Evolutionary conservation across 805 yeast species (phyloP), one percentile per base, ranked within the genome.

Genomic region (Myxozyma kluyveri): DNA sequence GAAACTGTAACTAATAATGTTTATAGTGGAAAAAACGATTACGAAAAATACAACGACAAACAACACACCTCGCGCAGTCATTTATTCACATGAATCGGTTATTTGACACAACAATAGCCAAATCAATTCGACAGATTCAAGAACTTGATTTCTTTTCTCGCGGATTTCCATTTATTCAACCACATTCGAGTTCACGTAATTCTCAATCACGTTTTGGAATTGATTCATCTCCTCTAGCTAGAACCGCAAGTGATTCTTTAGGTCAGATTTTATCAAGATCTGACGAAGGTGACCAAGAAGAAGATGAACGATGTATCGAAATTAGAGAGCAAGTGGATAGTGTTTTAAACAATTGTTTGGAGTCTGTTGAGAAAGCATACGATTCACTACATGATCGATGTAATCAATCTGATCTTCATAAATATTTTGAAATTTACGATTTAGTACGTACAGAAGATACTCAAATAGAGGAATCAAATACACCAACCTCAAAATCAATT

Each of bases 91-190:
- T 40, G 18, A 59, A 56, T 21, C 62, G 50, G 5, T n/a, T 56
- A 2, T 50, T 61, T 27, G 64, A 61, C 32, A 45, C 50, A 38
- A 47, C 27, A 17, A 29, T 61, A 18, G 17, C 60, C 3, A 39
- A 54, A 21, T 45, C 59, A n/a, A 39, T 61, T 5, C 50, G 56
- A 10, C 50, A 56, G 2, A 54, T 61, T 7, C 63, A 61, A 26
- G 64, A 61, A 31, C 53, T 50, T 1, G 64, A 61, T 36, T 42
- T 61, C n/a, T 31, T 59, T 12, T 32, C 64, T 19, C 42, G 45
- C 12, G 57, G 59, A 24, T 52, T 29, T 9, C 33, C 33, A 14
- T 14, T 9, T 29, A 14, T 29, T 40, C 42, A 40, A 33, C n/a
- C n/a, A n/a, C n/a, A n/a, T n/a, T n/a, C n/a, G n/a, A n/a, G n/a